Evolutionary conservation across 148 eudicot species (phyloP).

Genomic region (Vaccinium vitisidaea): DNA sequence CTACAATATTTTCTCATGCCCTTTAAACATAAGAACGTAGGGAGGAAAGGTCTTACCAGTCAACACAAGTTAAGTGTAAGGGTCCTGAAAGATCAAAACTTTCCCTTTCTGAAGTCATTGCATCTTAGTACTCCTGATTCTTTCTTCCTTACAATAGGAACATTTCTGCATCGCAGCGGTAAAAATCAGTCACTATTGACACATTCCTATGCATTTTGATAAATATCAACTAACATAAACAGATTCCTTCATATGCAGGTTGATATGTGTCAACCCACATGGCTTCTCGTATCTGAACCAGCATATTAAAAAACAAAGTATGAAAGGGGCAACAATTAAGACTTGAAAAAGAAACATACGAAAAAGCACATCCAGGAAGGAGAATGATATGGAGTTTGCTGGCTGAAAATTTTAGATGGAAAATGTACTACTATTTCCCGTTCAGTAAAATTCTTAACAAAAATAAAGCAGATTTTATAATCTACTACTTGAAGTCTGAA

Average conservation of each 20-base stretch:
- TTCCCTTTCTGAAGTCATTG: slow-evolving; percentile 53
- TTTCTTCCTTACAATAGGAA: neutral
- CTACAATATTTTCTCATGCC: neutral
- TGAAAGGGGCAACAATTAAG: neutral
- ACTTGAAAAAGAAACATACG: neutral
- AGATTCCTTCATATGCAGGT: slow-evolving; percentile 2
- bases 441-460: neutral
- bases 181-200: neutral
- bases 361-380: neutral
- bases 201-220: neutral
- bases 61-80: slow-evolving; percentile 59
- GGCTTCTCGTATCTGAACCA: neutral
- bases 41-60: slow-evolving; percentile 54
- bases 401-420: neutral
- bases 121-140: neutral
- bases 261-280: neutral
- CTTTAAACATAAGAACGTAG: neutral
- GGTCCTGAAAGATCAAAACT: slow-evolving; percentile 63
- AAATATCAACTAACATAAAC: neutral
- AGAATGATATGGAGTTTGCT: neutral
- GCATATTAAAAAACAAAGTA: neutral
- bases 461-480: neutral
- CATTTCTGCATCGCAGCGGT: slow-evolving; percentile 2
- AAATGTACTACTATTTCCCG: neutral
- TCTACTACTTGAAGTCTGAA: neutral